Conservation (phyloP, 2,329 filamentous ascomycete species). For the Botrytis medusae region DNA sequence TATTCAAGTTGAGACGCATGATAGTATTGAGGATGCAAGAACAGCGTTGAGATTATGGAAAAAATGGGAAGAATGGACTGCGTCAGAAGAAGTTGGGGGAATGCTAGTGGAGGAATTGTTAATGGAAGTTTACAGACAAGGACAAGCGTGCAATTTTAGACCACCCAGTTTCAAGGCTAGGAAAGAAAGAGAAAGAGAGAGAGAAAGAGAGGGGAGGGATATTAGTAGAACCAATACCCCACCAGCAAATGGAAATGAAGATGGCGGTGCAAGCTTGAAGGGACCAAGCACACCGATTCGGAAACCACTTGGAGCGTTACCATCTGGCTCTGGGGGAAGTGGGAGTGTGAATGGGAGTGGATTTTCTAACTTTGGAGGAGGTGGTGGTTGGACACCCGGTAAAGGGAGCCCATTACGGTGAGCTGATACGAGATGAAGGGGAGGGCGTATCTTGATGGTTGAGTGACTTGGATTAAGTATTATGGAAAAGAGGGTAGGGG, state of each 20-base stretch:
- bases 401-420: slow-evolving; percentile 20
- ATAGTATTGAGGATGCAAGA: slow-evolving; percentile 91
- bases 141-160: slow-evolving; percentile 56
- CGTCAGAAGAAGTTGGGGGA: slow-evolving; percentile 58
- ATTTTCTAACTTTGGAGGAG: slow-evolving; percentile 7
- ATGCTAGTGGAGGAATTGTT: slow-evolving; percentile 82
- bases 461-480: slow-evolving; percentile 1
- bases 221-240: slow-evolving; percentile 55
- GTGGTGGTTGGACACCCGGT: slow-evolving; percentile 14
- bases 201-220: slow-evolving; percentile 48
- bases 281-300: slow-evolving; percentile 21
- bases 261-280: neutral
- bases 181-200: slow-evolving; percentile 44
- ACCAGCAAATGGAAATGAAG: slow-evolving; percentile 38
- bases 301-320: slow-evolving; percentile 5
- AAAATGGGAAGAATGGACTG: slow-evolving; percentile 79
- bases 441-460: neutral
- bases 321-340: slow-evolving; percentile 11
- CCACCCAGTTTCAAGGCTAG: slow-evolving; percentile 47
- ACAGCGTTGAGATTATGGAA: slow-evolving; percentile 86
- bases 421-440: neutral
- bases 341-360: slow-evolving; percentile 13
- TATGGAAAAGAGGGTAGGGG: neutral
- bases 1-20: slow-evolving; percentile 89
- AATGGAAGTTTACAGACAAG: slow-evolving; percentile 78